Percentiles rank a stretch among this genome's conserved stretches.
These are phyloP conservation scores for Chiua virens DNA, from an alignment of 768 basidiomycete genomes.

Conservation along the genomic window DNA sequence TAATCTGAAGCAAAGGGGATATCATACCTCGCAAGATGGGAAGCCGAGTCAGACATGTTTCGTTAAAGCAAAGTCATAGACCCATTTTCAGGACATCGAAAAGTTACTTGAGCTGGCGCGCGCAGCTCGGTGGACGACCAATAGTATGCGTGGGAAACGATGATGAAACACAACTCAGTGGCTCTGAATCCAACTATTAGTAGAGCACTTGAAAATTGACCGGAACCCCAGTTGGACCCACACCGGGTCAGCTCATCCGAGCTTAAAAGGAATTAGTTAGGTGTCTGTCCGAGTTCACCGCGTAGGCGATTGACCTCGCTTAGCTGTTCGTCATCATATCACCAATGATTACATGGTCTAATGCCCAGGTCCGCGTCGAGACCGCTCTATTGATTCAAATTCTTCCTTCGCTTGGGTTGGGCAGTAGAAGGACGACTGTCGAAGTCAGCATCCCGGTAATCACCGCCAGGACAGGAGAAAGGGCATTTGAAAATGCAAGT, in stretches of 20 bases:
- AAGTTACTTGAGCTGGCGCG: constrained; percentile 3
- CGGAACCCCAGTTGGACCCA: too few species aligned
- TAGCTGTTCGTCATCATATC: too few species aligned
- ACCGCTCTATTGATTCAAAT: too few species aligned
- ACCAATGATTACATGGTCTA: background rate
- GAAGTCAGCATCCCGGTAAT: background rate
- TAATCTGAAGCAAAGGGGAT: background rate
- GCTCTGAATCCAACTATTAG: too few species aligned
- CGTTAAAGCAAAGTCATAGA: constrained; percentile 17
- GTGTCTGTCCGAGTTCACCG: too few species aligned
- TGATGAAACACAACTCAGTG: background rate
- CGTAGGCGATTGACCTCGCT: too few species aligned
- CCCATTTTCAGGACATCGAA: constrained; percentile 27
- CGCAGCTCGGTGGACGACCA: constrained; percentile 1
- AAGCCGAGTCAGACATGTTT: constrained; percentile 42
- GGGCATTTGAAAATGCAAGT: background rate
- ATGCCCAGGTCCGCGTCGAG: background rate
- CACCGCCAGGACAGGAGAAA: background rate
- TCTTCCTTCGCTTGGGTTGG: background rate
- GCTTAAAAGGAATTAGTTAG: too few species aligned
- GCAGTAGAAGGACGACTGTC: background rate
- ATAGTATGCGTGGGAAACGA: constrained; percentile 24
- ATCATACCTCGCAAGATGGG: constrained; percentile 39
- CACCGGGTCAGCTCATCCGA: too few species aligned
- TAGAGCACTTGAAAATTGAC: too few species aligned